These are phyloP conservation scores for Carex pumila DNA, from an alignment of 176 grass and related monocot species.

Conservation along the genomic window DNA sequence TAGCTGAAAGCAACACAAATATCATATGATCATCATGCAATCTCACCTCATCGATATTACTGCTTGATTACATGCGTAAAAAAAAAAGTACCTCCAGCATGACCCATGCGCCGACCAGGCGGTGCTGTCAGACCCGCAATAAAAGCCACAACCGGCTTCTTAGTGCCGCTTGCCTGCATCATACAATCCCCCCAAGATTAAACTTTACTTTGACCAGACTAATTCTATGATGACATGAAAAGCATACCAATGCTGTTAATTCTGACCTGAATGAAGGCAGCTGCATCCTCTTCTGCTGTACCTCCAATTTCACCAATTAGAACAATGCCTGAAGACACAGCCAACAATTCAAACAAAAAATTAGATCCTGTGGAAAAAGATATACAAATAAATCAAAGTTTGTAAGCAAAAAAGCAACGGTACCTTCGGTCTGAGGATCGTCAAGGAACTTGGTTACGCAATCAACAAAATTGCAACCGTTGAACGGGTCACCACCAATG, in stretches of 20 bases:
- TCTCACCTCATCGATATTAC: neutral
- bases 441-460: constrained; percentile 83
- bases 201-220: neutral
- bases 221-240: neutral
- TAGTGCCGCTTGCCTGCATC: constrained; percentile 72
- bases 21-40: neutral
- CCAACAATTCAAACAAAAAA: constrained; percentile 3
- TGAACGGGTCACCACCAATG: constrained; percentile 96
- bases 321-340: constrained; percentile 55
- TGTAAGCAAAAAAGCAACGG: neutral
- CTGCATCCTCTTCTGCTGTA: constrained; percentile 99
- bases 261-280: constrained; percentile 81
- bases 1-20: constrained; percentile 44
- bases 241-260: neutral
- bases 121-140: constrained; percentile 99
- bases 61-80: neutral
- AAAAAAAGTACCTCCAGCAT: constrained; percentile 76
- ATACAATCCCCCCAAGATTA: neutral
- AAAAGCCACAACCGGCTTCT: constrained; percentile 96
- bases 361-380: neutral
- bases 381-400: neutral
- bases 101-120: constrained; percentile 95
- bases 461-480: constrained; percentile 98
- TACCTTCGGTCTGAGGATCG: constrained; percentile 99
- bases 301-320: constrained; percentile 99